Base-by-base conservation (phyloP, 2,329 filamentous ascomycete species). In the Knufia fluminis region DNA sequence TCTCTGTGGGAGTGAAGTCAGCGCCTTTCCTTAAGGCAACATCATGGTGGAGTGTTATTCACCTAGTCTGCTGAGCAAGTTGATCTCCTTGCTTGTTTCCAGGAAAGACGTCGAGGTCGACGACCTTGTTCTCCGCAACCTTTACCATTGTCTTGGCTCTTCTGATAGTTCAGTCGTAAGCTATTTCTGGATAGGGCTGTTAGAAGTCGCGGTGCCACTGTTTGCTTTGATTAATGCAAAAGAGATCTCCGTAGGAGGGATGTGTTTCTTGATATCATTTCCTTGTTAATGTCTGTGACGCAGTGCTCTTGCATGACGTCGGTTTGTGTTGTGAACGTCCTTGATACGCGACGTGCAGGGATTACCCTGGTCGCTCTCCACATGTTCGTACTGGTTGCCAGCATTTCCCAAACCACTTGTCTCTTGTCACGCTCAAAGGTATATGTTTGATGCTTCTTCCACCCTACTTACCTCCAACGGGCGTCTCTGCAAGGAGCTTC, bases 401-500 rank as follows among this genome's bases (percentile, higher is more conserved):
- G 14, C 4, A n/a, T 38, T 38, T 14, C n/a, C n/a, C n/a, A n/a
- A n/a, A n/a, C n/a, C n/a, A n/a, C n/a, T n/a, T n/a, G n/a, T n/a
- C n/a, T n/a, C n/a, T n/a, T n/a, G n/a, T n/a, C n/a, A n/a, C n/a
- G n/a, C n/a, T n/a, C n/a, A n/a, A n/a, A n/a, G n/a, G n/a, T n/a
- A n/a, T n/a, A n/a, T n/a, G n/a, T n/a, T n/a, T n/a, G n/a, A n/a
- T n/a, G n/a, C n/a, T n/a, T n/a, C n/a, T n/a, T n/a, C n/a, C 38
- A 38, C 12, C 38, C 17, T 40, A 17, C 22, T 20, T 9, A 17
- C 17, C 14, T 4, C 38, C 19, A 17, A 12, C 31, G 3, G 57
- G 57, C 3, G 57, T 59, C 28, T 59, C 57, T 8, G 55, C 65
- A 52, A 82, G 77, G 46, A 83, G 76, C 4, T 66, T 65, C 14